Base-by-base conservation (phyloP, 371 early-diverging fungal genomes). In the Lichtheimia hyalospora region DNA sequence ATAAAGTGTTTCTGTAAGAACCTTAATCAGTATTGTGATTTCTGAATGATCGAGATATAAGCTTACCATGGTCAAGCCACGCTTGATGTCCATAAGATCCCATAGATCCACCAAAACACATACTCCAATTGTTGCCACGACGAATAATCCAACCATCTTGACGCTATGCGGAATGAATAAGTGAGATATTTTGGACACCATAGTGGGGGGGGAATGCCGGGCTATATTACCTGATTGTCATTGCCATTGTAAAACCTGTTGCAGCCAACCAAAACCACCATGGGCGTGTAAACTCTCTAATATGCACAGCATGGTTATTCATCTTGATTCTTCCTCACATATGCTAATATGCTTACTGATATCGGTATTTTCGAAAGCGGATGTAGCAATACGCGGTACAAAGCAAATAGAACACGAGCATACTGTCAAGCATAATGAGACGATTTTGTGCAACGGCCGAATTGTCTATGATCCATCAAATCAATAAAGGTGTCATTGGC, bases 121-220 rank as follows among this genome's bases (percentile, higher is more conserved):
- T 15, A 90, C 62, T 24, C 99, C 99, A 57, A 98, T 80, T 13
- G 91, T 75, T 3, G 82, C 83, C 7, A 98, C 87, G 12, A 92
- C 85, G 63, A 98, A 90, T 15, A 96, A 69, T 7, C 99, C 99
- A 2, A 98, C 98, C 89, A 97, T 86, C 70, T 98, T 98, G 69
- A 96, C 93, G 58, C 95, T 93, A 69, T 25, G 41, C 61, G 40
- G 14, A 44, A 51, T 21, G 25, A n/a, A 44, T 5, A 57, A 21
- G 16, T 42, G 23, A 23, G 21, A 34, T 34, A 15, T 3, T 12
- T 53, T 24, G 4, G 24, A 43, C 14, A 7, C 21, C 41, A 63
- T 44, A n/a, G 34, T 28, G 10, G 34, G 8, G 10, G 34, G 2
- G 0, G 10, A 5, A 0, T 6, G 13, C 0, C 18, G n/a, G n/a